Percentiles rank a stretch among this genome's conserved stretches.
These are phyloP conservation scores for Aquilaria sinensis DNA, from an alignment of 345 rosid species.

Conservation along the genomic window DNA sequence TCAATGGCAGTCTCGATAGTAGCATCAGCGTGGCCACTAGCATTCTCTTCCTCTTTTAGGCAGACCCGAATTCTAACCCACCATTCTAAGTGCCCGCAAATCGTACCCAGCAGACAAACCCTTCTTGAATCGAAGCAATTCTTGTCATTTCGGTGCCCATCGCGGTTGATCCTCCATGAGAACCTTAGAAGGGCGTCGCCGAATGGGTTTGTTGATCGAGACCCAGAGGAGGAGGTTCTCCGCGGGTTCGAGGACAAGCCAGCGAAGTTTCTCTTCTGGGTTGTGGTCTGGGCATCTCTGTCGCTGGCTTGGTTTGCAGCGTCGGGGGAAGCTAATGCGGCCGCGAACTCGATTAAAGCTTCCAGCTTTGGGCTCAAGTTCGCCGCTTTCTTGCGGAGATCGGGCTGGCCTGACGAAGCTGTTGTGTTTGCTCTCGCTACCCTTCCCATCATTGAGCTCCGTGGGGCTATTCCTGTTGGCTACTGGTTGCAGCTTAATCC, in stretches of 20 bases:
- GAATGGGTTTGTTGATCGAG: slow-evolving; percentile 24
- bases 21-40: slow-evolving; percentile 18
- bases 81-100: slow-evolving; percentile 14
- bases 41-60: slow-evolving; percentile 21
- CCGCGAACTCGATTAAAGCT: slow-evolving; percentile 66
- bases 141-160: slow-evolving; percentile 11
- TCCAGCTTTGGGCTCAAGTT: slow-evolving; percentile 73
- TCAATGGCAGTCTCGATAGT: slow-evolving; percentile 44
- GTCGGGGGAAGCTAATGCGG: slow-evolving; percentile 80
- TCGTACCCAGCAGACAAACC: background rate
- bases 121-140: slow-evolving; percentile 17
- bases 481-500: slow-evolving; percentile 96
- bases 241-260: slow-evolving; percentile 39
- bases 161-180: slow-evolving; percentile 12
- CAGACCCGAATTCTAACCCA: slow-evolving; percentile 25
- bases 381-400: slow-evolving; percentile 54
- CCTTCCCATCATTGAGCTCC: slow-evolving; percentile 86
- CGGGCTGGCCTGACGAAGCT: slow-evolving; percentile 80
- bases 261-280: slow-evolving; percentile 43
- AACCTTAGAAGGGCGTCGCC: slow-evolving; percentile 16
- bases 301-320: slow-evolving; percentile 77
- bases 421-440: slow-evolving; percentile 91
- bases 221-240: slow-evolving; percentile 27
- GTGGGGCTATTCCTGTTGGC: slow-evolving; percentile 95
- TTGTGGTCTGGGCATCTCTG: slow-evolving; percentile 62